phyloP scores from a whole-genome alignment of 2,329 filamentous ascomycete species.

The Geosmithia flava region DNA sequence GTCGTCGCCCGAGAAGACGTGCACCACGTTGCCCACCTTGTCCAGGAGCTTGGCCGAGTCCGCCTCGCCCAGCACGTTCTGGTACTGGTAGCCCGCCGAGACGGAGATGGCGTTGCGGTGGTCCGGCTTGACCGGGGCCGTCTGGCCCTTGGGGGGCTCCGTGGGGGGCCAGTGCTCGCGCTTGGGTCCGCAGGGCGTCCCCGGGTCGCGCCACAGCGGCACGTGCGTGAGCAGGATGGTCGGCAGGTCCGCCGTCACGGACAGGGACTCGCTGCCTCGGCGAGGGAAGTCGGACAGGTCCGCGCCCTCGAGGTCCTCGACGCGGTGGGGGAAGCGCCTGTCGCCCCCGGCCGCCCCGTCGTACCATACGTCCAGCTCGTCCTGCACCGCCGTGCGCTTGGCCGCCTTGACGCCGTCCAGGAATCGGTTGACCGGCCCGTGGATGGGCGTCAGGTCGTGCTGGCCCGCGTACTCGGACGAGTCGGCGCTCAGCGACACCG shows the following conservation, averaged over 20 bases:
- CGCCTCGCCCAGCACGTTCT: conserved; percentile 74
- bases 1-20: conserved; percentile 91
- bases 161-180: conserved; percentile 75
- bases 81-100: conserved; percentile 80
- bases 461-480: conserved; percentile 36
- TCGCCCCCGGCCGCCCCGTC: conserved; percentile 28
- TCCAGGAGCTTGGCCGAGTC: conserved; percentile 67
- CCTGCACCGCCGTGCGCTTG: conserved; percentile 56
- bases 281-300: conserved; percentile 15
- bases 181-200: conserved; percentile 76
- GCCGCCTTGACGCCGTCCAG: conserved; percentile 50
- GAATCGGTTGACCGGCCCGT: conserved; percentile 65
- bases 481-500: conserved; percentile 71
- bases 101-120: conserved; percentile 70
- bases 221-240: conserved; percentile 87
- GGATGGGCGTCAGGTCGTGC: conserved; percentile 50
- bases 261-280: conserved; percentile 28
- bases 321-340: conserved; percentile 45
- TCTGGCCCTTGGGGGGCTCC: conserved; percentile 46
- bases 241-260: conserved; percentile 53
- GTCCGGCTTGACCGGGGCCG: conserved; percentile 42
- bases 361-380: conserved; percentile 54
- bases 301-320: conserved; percentile 43
- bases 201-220: conserved; percentile 69
- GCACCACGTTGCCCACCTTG: conserved; percentile 67